Conservation (phyloP, 2,329 filamentous ascomycete genomes). For the Calonectria pseudoturangicola region DNA sequence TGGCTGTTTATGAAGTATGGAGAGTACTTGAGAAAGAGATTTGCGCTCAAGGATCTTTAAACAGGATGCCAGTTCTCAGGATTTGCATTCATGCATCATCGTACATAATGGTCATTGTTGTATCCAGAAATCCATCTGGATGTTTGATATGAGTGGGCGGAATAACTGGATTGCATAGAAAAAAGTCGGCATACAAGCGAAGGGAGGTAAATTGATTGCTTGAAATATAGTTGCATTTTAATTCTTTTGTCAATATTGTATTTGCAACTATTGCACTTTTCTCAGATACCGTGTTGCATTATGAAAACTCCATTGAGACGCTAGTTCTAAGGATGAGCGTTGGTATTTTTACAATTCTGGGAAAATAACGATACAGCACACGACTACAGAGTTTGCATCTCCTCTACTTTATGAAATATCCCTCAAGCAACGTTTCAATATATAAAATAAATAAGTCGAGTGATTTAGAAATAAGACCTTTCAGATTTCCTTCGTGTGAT, state of each 20-base stretch:
- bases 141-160: not conserved
- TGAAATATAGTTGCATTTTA: not conserved
- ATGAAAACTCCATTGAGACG: not conserved
- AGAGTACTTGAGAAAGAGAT: slow-evolving; percentile 64
- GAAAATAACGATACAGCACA: too few species aligned
- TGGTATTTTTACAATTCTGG: too few species aligned
- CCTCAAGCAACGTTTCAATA: too few species aligned
- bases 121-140: not conserved
- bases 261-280: too few species aligned
- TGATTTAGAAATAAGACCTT: too few species aligned
- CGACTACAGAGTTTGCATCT: too few species aligned
- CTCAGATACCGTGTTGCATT: not conserved
- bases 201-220: not conserved
- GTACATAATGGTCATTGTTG: not conserved
- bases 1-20: slow-evolving; percentile 68
- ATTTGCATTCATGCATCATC: not conserved
- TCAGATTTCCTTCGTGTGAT: too few species aligned
- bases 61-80: not conserved
- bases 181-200: not conserved
- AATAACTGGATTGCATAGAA: not conserved
- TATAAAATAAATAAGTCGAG: too few species aligned
- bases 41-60: slow-evolving; percentile 60
- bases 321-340: not conserved
- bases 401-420: too few species aligned
- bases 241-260: not conserved